These are phyloP conservation scores for Hypomontagnella monticulosa DNA, from an alignment of 495 filamentous ascomycete genomes.

Conservation along the genomic window DNA sequence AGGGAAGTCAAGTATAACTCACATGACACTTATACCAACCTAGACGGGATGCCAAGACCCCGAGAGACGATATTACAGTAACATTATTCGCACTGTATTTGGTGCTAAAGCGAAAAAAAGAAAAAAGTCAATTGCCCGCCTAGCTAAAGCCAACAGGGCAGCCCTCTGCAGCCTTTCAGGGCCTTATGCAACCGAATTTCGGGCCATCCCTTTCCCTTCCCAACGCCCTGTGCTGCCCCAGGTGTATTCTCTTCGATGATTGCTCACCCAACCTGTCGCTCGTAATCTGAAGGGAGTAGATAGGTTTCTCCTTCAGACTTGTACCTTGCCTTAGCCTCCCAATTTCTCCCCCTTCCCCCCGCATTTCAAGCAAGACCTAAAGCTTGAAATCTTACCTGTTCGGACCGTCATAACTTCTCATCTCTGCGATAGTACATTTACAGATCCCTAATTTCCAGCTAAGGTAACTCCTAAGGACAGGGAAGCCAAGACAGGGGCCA, in stretches of 20 bases:
- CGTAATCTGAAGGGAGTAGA: conserved; percentile 26
- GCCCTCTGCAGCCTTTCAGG: conserved; percentile 23
- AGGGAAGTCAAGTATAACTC: conserved; percentile 12
- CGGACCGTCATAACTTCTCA: conserved; percentile 17
- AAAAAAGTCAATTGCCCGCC: conserved; percentile 8
- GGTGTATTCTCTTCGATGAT: not conserved
- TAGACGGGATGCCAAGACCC: conserved; percentile 30
- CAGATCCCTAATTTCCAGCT: conserved; percentile 25
- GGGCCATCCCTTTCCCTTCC: conserved; percentile 29
- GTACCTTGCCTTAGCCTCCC: conserved; percentile 33
- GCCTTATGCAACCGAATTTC: conserved; percentile 19
- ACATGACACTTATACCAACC: conserved; percentile 30
- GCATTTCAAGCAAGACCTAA: conserved; percentile 23
- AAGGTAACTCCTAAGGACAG: conserved; percentile 15
- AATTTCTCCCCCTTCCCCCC: conserved; percentile 11
- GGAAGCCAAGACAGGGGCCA: conserved; percentile 37
- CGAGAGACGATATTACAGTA: conserved; percentile 15
- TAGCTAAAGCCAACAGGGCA: conserved; percentile 17
- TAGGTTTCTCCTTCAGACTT: conserved; percentile 26
- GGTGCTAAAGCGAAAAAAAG: conserved; percentile 9
- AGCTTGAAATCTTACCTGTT: conserved; percentile 21
- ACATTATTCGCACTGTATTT: conserved; percentile 18
- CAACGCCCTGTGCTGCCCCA: not conserved
- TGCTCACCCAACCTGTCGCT: conserved; percentile 19
- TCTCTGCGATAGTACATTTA: conserved; percentile 1